These are phyloP conservation scores for Geotrichum candidum DNA, from an alignment of 1,139 yeast species.

Conservation along the genomic window DNA sequence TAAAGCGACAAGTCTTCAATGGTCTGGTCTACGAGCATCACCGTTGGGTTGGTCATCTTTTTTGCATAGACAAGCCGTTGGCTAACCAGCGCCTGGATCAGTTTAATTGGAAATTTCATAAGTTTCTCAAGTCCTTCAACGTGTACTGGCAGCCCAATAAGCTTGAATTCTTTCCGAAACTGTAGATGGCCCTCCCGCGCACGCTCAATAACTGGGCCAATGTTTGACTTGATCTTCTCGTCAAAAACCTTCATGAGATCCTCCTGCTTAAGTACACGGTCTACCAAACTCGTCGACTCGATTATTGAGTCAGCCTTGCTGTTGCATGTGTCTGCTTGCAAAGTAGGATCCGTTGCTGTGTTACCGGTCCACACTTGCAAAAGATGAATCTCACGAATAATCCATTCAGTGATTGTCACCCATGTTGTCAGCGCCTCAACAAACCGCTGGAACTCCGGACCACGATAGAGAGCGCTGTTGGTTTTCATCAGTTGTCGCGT, in stretches of 20 bases:
- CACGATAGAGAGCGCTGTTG: slow-evolving; percentile 68
- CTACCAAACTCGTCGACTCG: slow-evolving; percentile 50
- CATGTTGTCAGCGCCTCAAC: slow-evolving; percentile 80
- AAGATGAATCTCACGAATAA: slow-evolving; percentile 52
- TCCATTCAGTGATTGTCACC: slow-evolving; percentile 69
- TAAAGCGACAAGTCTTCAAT: slow-evolving; percentile 78
- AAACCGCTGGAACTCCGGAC: slow-evolving; percentile 57
- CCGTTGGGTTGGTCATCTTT: slow-evolving; percentile 75
- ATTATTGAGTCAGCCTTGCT: slow-evolving; percentile 1
- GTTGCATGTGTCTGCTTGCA: slow-evolving; percentile 24
- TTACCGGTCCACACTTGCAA: slow-evolving; percentile 73
- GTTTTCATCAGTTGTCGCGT: slow-evolving; percentile 69
- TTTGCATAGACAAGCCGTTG: slow-evolving; percentile 73
- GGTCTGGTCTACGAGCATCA: slow-evolving; percentile 95
- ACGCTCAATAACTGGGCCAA: slow-evolving; percentile 70
- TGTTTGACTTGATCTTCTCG: slow-evolving; percentile 48
- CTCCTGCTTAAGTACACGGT: slow-evolving; percentile 72
- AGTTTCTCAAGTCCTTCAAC: slow-evolving; percentile 60
- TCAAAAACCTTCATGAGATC: slow-evolving; percentile 64
- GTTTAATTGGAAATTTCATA: slow-evolving; percentile 68
- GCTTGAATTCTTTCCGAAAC: slow-evolving; percentile 57
- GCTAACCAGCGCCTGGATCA: slow-evolving; percentile 74
- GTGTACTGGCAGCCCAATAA: slow-evolving; percentile 70
- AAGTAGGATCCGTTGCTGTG: slow-evolving; percentile 58
- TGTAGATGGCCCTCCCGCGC: slow-evolving; percentile 67